These are phyloP conservation scores for Durusdinium trenchii DNA, from an alignment of 73 alveolate species.

Conservation along the genomic window DNA sequence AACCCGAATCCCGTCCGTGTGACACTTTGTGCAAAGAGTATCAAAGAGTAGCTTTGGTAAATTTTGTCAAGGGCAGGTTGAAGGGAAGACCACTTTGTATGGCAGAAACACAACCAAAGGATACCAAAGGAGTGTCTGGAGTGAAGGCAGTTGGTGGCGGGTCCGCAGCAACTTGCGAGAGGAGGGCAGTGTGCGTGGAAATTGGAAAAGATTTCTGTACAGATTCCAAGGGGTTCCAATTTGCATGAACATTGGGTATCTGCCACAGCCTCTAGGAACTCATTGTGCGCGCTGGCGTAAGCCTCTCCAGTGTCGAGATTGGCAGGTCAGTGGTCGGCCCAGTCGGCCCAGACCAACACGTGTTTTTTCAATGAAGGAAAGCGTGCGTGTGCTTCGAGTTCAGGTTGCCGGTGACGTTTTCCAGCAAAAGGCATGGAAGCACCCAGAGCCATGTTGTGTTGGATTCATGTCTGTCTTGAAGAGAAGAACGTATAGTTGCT, in stretches of 20 bases:
- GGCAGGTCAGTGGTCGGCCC: constrained; percentile 35
- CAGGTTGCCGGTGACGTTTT: constrained; percentile 50
- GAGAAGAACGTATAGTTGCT: too few species aligned
- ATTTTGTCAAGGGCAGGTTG: too few species aligned
- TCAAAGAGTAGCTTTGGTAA: too few species aligned
- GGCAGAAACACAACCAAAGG: neutral
- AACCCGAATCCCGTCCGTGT: too few species aligned
- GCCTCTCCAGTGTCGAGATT: constrained; percentile 75
- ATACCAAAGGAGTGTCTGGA: neutral
- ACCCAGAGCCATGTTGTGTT: neutral
- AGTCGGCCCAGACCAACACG: neutral
- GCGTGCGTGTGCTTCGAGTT: neutral
- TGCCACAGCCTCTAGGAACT: constrained; percentile 4
- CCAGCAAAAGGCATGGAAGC: constrained; percentile 39
- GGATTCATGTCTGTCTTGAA: too few species aligned
- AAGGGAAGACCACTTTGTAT: neutral
- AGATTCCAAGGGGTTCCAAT: neutral
- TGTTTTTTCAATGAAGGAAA: neutral
- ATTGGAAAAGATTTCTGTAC: neutral
- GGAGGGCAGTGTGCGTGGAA: neutral
- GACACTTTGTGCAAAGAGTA: too few species aligned
- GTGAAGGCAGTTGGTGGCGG: constrained; percentile 62
- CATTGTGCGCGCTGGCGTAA: constrained; percentile 80
- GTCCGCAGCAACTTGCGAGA: constrained; percentile 74
- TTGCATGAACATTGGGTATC: neutral